Evolutionary conservation across 257 asterid species (phyloP).

Genomic region (Primulina eburnea): DNA sequence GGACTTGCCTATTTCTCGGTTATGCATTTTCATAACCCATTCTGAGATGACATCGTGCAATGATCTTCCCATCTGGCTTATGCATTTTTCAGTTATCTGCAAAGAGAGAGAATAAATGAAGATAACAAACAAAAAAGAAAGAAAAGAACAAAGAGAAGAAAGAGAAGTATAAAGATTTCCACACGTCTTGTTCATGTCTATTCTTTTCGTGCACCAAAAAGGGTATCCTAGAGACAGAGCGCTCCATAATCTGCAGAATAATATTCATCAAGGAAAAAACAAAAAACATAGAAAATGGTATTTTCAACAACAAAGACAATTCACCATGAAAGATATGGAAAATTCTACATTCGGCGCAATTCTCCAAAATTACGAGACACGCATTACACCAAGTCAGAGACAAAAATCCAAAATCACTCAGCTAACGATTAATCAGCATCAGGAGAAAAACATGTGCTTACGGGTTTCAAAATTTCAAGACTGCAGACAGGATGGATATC

Average conservation of each 20-base stretch:
- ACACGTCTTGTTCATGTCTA: constrained; percentile 85
- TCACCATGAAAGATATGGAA: background rate
- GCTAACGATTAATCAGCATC: constrained; percentile 13
- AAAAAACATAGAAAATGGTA: background rate
- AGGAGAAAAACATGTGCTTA: constrained; percentile 29
- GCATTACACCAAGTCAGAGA: constrained; percentile 6
- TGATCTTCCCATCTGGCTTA: constrained; percentile 66
- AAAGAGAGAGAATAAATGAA: constrained; percentile 7
- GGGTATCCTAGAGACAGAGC: constrained; percentile 59
- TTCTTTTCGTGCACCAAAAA: constrained; percentile 84
- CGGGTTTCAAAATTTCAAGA: constrained; percentile 74
- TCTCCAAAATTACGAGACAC: background rate
- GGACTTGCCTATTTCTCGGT: constrained; percentile 69
- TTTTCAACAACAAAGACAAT: background rate
- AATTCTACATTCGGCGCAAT: no score
- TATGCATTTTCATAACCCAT: constrained; percentile 61
- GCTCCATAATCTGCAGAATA: constrained; percentile 61
- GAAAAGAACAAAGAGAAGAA: background rate
- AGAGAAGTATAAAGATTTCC: constrained; percentile 20
- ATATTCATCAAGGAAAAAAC: constrained; percentile 13
- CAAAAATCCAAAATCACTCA: background rate
- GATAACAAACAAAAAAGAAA: background rate
- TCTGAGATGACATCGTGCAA: constrained; percentile 84
- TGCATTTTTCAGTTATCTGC: constrained; percentile 83
- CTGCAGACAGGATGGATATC: constrained; percentile 59